Conservation (phyloP, 225 moss, liverwort and hornwort genomes). For the Sphagnum tenellum region DNA sequence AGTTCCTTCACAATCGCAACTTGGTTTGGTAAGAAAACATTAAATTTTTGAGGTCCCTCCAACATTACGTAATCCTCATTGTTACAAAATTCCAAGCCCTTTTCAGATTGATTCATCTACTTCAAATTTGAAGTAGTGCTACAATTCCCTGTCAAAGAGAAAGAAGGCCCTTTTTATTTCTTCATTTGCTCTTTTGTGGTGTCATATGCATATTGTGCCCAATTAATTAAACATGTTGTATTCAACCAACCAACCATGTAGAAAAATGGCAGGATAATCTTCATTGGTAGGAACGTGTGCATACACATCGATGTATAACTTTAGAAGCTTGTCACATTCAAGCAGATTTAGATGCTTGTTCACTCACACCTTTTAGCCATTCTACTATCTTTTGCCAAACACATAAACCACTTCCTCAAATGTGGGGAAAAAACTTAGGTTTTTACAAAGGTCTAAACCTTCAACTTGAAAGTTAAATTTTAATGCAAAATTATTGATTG, state of each 20-base stretch:
- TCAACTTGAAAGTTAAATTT: too few relatives aligned
- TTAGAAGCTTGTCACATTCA: not conserved
- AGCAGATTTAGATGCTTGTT: not conserved
- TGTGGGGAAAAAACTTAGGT: too few relatives aligned
- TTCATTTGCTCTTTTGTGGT: not conserved
- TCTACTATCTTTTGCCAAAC: not conserved
- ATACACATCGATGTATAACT: not conserved
- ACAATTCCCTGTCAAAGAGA: too few relatives aligned
- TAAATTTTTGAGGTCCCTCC: not conserved
- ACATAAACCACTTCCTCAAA: not conserved
- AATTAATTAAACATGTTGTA: not conserved
- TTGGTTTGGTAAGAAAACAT: not conserved
- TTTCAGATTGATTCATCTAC: too few relatives aligned
- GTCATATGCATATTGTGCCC: conserved; percentile 2
- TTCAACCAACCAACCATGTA: not conserved
- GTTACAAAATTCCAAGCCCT: not conserved
- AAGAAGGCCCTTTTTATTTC: not conserved
- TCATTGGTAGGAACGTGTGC: not conserved
- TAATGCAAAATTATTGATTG: too few relatives aligned
- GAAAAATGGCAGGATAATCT: not conserved
- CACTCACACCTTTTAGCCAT: not conserved
- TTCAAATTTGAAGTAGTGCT: too few relatives aligned
- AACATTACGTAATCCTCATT: not conserved
- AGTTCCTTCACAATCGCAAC: not conserved
- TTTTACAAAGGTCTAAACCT: too few relatives aligned